Base-by-base conservation (phyloP, 305 asterid species). In the Withania somnifera region DNA sequence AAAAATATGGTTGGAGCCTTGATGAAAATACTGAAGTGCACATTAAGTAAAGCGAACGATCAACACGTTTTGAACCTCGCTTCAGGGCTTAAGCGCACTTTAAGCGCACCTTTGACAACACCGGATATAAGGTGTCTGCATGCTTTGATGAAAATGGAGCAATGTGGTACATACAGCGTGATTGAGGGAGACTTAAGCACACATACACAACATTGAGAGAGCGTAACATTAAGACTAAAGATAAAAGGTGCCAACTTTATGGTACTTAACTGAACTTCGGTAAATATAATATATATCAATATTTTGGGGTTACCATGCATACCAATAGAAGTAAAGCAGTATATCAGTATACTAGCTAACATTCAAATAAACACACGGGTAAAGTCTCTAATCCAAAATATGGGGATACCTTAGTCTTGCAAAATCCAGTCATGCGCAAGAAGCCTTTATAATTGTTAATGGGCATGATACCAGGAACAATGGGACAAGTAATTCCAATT, bases 381-480 rank as follows among this genome's bases (percentile, higher is more conserved):
- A 66, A 34, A 34, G 7, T 32, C 7, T 32, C 15, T 34, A 66
- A 26, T 66, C 26, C 26, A 34, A 34, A 66, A 26, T 26, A 73
- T 26, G 79, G 45, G 42, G 82, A 67, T 85, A 94, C 99, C 97
- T 94, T 95, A 19, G 99, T 95, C 89, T 95, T 95, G 91, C 99
- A 95, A 85, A 95, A 94, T 78, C 98, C 98, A 84, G 99, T 92
- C 99, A 95, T 94, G 82, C 98, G 97, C 83, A 95, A 34, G 92
- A 95, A 95, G 53, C 99, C 99, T 90, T 91, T 96, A 89, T 92
- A 96, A 77, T 96, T 96, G 84, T 94, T 96, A 57, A 96, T 96
- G 85, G 97, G 98, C 98, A 96, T 96, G 83, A 96, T 94, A 64
- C 98, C 99, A 34, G 98, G 98, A 36, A 96, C 97, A 71, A 96